These are phyloP conservation scores for Cladophialophora exuberans DNA, from an alignment of 2,329 filamentous ascomycete species.

Conservation along the genomic window DNA sequence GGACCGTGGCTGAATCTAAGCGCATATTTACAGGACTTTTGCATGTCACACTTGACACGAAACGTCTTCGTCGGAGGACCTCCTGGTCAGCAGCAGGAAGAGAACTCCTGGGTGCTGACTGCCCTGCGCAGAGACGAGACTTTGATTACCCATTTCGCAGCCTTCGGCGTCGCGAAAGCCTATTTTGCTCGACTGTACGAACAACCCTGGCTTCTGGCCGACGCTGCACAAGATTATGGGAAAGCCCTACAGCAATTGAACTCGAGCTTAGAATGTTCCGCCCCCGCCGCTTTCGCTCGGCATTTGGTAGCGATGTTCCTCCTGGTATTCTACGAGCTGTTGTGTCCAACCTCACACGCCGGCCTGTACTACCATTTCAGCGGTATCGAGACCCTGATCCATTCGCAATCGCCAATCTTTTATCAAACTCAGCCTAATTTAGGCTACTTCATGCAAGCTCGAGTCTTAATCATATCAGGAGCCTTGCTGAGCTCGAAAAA, in stretches of 20 bases:
- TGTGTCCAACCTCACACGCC: background rate
- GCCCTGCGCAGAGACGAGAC: background rate
- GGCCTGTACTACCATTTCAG: background rate
- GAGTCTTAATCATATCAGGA: background rate
- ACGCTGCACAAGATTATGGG: constrained; percentile 1
- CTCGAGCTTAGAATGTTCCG: constrained; percentile 1
- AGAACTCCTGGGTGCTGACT: constrained; percentile 4
- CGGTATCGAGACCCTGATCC: background rate
- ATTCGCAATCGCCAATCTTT: background rate
- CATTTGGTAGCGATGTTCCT: constrained; percentile 4
- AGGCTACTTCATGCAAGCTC: background rate
- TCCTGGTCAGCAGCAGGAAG: background rate
- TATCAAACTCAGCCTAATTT: background rate
- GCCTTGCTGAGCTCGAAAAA: background rate
- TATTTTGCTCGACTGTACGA: constrained; percentile 6
- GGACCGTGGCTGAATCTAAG: background rate
- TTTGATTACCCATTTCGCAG: constrained; percentile 4
- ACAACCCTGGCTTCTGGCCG: constrained; percentile 3
- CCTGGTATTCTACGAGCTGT: constrained; percentile 2
- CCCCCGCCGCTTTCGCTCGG: background rate
- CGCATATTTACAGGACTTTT: background rate
- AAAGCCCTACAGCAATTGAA: constrained; percentile 5
- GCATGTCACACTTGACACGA: background rate
- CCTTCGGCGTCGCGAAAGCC: constrained; percentile 4
- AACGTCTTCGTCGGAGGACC: background rate